These are phyloP conservation scores for Candida qinlingensis DNA, from an alignment of 805 yeast species.

Conservation along the genomic window DNA sequence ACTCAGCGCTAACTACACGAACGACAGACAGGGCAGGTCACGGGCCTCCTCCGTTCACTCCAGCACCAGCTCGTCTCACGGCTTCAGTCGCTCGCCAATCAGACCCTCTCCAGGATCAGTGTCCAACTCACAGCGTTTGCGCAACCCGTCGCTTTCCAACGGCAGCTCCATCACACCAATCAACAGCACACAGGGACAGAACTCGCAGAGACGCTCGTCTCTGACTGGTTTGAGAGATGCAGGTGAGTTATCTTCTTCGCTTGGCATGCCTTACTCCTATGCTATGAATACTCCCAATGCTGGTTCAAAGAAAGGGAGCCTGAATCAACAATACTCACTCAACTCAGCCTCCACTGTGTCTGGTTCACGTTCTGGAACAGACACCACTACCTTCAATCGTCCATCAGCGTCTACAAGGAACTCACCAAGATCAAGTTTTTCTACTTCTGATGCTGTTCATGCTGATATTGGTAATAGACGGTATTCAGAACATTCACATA, in stretches of 20 bases:
- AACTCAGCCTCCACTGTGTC: background rate
- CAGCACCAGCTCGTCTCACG: background rate
- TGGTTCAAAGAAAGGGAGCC: background rate
- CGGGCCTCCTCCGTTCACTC: conserved; percentile 1
- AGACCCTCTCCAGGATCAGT: conserved; percentile 7
- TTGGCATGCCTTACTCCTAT: conserved; percentile 20
- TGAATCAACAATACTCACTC: conserved; percentile 2
- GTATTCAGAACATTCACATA: conserved; percentile 14
- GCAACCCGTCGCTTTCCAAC: conserved; percentile 6
- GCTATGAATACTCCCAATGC: background rate
- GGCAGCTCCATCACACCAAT: background rate
- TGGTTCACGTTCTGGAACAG: background rate
- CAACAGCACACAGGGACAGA: background rate
- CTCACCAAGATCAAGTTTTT: conserved; percentile 19
- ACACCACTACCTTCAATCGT: background rate
- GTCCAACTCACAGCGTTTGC: conserved; percentile 6
- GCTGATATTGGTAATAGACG: conserved; percentile 13
- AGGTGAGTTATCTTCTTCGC: conserved; percentile 14
- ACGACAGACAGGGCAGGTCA: conserved; percentile 5
- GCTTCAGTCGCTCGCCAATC: conserved; percentile 16
- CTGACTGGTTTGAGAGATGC: conserved; percentile 13
- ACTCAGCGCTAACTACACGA: too few relatives aligned
- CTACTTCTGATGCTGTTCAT: conserved; percentile 7
- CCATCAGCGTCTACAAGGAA: conserved; percentile 8
- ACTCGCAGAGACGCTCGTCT: conserved; percentile 17